Conservation (phyloP, 805 yeast genomes). For the Debaryomyces tyrocola region DNA sequence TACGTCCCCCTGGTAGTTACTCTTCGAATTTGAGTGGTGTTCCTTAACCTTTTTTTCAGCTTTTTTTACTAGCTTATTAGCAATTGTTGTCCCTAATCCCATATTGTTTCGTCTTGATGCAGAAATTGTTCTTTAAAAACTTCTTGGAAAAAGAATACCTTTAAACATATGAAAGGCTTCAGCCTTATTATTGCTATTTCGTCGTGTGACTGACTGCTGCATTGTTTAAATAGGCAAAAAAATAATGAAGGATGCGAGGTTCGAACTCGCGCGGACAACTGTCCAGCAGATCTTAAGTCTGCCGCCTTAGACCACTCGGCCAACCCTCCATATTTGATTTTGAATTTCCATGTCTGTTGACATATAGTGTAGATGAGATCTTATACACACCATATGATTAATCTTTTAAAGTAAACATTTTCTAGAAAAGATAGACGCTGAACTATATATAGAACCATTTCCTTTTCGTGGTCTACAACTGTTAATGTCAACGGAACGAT, state of each 20-base stretch:
- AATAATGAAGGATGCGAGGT: conserved; percentile 50
- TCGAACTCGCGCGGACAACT: conserved; percentile 53
- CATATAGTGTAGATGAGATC: too few species aligned
- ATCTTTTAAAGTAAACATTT: too few species aligned
- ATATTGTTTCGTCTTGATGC: not conserved
- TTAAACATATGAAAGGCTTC: too few species aligned
- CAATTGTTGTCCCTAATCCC: conserved; percentile 6
- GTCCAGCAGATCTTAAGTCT: conserved; percentile 52
- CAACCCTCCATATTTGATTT: conserved; percentile 38
- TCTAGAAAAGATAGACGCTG: too few species aligned
- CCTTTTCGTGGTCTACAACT: not conserved
- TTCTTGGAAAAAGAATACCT: too few species aligned
- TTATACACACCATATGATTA: too few species aligned
- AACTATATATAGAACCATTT: too few species aligned
- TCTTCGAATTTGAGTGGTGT: conserved; percentile 1
- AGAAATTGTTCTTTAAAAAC: too few species aligned
- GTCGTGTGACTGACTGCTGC: too few species aligned
- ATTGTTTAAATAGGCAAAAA: conserved; percentile 16
- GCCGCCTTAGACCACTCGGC: conserved; percentile 55
- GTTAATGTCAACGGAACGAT: conserved; percentile 13
- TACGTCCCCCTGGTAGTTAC: not conserved
- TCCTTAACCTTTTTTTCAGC: conserved; percentile 4
- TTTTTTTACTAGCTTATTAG: conserved; percentile 3
- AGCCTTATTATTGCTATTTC: too few species aligned
- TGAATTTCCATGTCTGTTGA: too few species aligned